phyloP scores from a whole-genome alignment of 2,329 filamentous ascomycete genomes.

The Aspergillus versicolor region DNA sequence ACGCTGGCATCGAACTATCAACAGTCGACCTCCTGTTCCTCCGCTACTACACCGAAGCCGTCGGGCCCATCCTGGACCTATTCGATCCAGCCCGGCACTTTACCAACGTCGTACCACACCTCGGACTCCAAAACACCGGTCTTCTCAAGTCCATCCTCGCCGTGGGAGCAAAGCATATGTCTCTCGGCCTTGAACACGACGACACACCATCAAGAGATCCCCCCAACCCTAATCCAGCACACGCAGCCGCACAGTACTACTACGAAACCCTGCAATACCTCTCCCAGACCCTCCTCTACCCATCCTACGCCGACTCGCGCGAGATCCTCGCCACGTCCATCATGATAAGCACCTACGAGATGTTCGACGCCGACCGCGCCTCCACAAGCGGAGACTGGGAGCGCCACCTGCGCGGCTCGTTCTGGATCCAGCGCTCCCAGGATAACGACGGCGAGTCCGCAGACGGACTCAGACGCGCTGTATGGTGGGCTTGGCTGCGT shows the following conservation, averaged over 20 bases:
- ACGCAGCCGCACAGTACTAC: constrained; percentile 51
- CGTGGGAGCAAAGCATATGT: constrained; percentile 8
- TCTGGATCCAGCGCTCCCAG: constrained; percentile 63
- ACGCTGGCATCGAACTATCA: constrained; percentile 7
- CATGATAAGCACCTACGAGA: constrained; percentile 7
- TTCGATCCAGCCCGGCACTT: constrained; percentile 19
- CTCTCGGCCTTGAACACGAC: constrained; percentile 1
- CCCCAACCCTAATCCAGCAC: neutral
- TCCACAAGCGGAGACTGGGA: constrained; percentile 55
- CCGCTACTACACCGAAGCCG: constrained; percentile 12
- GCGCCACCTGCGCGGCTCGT: constrained; percentile 61
- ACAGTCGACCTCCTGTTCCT: constrained; percentile 9
- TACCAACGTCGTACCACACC: constrained; percentile 16
- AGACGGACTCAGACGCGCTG: constrained; percentile 53
- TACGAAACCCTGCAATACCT: constrained; percentile 63
- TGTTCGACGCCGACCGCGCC: constrained; percentile 44
- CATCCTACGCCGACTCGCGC: constrained; percentile 52
- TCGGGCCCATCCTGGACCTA: constrained; percentile 17
- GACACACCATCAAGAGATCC: neutral
- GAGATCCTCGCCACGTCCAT: constrained; percentile 42
- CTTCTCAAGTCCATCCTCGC: constrained; percentile 13
- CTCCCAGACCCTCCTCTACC: constrained; percentile 57
- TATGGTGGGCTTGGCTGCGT: constrained; percentile 65
- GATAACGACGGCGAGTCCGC: constrained; percentile 59
- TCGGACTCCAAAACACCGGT: constrained; percentile 11